Base-by-base conservation (phyloP, 2,329 filamentous ascomycete species). In the Pseudogymnoascus sp. region DNA sequence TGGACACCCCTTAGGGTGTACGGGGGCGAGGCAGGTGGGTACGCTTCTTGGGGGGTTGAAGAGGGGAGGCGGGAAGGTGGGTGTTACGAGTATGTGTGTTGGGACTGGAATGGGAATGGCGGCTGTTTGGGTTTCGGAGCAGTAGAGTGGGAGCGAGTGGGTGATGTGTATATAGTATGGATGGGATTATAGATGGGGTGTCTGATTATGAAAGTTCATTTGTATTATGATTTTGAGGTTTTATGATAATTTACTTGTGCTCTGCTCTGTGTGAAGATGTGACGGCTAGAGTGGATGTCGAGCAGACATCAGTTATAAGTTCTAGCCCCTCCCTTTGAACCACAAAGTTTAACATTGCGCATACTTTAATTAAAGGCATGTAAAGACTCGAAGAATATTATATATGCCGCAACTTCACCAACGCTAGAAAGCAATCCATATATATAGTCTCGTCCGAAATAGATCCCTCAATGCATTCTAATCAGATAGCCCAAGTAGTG, bases 71-170 rank as follows among this genome's bases (percentile, higher is more conserved):
- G 82, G 94, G 80, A 89, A 88, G 81, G 77, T 97, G 63, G 94
- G 94, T 58, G 84, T 96, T 39, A 96, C 90, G 28, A 92, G 88
- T 74, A 97, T 97, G 94, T 99, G 94, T 72, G 77, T 97, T 57
- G 94, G 92, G 58, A 97, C 92, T 2, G 92, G 91, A 59, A 97
- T 97, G 94, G 92, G 92, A 58, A 95, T 96, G 90, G 92, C 91
- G 61, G 90, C 92, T 62, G 87, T 96, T 62, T 96, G 92, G 91
- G 92, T 96, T 65, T 89, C 90, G 2, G 92, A 96, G 79, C 95
- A 90, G 52, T 56, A 56, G 52, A 21, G 21, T n/a, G n/a, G n/a
- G 7, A 3, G 18, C 18, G 6, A 21, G 48, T 7, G 19, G 21
- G 5, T 39, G 38, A 41, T 41, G 38, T 41, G 23, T 41, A 41